phyloP scores from a whole-genome alignment of 805 yeast genomes.

The Crinitomyces ghanaensis region DNA sequence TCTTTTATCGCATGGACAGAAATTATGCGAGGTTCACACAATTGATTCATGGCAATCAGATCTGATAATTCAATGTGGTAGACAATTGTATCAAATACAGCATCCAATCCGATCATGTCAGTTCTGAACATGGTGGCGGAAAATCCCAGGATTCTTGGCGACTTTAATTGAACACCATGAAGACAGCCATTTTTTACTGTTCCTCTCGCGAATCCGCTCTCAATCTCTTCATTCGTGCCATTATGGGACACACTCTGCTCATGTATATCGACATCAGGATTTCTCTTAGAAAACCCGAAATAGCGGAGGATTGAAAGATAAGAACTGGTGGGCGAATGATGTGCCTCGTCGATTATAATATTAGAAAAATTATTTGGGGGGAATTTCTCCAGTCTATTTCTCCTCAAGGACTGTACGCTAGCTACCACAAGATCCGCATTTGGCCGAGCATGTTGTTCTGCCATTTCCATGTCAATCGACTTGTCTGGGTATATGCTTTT shows the following conservation, averaged over 20 bases:
- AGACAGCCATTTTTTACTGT: no score
- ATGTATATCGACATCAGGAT: constrained; percentile 42
- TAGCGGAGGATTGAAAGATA: constrained; percentile 48
- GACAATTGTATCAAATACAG: constrained; percentile 60
- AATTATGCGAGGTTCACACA: constrained; percentile 58
- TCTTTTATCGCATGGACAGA: constrained; percentile 41
- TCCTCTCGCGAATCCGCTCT: no score
- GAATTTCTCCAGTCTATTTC: constrained; percentile 42
- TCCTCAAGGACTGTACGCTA: constrained; percentile 55
- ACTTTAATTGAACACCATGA: no score
- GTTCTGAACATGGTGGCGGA: constrained; percentile 77
- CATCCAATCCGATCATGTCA: constrained; percentile 51
- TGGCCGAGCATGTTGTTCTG: constrained; percentile 31
- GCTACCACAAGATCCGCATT: constrained; percentile 61
- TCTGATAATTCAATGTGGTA: constrained; percentile 53
- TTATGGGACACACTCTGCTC: no score
- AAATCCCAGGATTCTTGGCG: no score
- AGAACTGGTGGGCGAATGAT: constrained; percentile 69
- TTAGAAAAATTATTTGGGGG: constrained; percentile 53
- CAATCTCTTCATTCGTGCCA: no score
- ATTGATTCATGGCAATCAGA: constrained; percentile 57
- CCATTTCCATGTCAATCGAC: constrained; percentile 62
- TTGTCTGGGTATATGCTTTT: constrained; percentile 36
- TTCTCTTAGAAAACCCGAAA: constrained; percentile 37
- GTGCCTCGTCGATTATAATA: constrained; percentile 83